Percentiles rank a stretch among this genome's conserved stretches.
These are phyloP conservation scores for Melampsora allii-populina DNA, from an alignment of 1,284 basidiomycete species.

Conservation along the genomic window DNA sequence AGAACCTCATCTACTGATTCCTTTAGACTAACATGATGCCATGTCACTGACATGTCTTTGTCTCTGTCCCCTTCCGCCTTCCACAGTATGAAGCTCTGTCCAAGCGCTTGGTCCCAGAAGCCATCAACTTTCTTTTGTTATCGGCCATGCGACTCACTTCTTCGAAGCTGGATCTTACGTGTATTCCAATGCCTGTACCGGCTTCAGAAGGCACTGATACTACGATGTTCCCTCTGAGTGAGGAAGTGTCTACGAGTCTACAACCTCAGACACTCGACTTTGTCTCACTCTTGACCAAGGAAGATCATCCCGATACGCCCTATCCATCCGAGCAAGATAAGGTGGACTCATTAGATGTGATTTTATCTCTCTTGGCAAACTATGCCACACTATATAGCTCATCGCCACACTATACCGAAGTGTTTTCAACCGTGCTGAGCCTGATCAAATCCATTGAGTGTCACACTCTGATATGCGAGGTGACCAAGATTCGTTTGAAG, in stretches of 20 bases:
- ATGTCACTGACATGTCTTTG: background rate
- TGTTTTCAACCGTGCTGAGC: conserved; percentile 66
- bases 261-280: conserved; percentile 43
- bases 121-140: conserved; percentile 73
- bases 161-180: conserved; percentile 57
- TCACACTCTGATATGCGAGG: background rate
- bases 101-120: conserved; percentile 85
- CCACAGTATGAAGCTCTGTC: conserved; percentile 77
- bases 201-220: conserved; percentile 60
- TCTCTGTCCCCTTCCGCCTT: conserved; percentile 21
- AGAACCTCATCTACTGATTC: conserved; percentile 38
- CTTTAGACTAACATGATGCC: conserved; percentile 3
- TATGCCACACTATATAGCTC: conserved; percentile 73
- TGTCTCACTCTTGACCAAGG: conserved; percentile 52
- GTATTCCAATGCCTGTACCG: conserved; percentile 65
- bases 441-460: conserved; percentile 62
- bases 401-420: conserved; percentile 75
- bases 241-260: conserved; percentile 45
- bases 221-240: conserved; percentile 45
- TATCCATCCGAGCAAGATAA: conserved; percentile 62
- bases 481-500: conserved; percentile 7
- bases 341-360: conserved; percentile 63
- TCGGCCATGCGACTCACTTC: conserved; percentile 70
- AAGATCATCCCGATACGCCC: conserved; percentile 57
- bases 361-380: conserved; percentile 63